These are phyloP conservation scores for Colletotrichum australisinense DNA, from an alignment of 2,329 filamentous ascomycete genomes.

Conservation along the genomic window DNA sequence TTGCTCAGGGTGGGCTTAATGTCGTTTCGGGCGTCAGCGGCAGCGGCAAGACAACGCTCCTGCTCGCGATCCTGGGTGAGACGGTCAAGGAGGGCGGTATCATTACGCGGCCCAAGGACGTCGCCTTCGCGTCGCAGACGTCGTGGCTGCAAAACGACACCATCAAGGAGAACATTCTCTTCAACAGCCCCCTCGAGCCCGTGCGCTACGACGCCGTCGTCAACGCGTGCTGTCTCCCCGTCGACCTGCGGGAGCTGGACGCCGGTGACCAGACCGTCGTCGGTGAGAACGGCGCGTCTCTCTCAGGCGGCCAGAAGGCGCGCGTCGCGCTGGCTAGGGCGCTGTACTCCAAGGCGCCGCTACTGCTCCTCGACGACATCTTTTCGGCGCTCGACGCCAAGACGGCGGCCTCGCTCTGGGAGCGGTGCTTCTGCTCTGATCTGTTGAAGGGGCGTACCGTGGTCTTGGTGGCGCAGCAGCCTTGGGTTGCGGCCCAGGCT, in stretches of 20 bases:
- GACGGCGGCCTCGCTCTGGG: constrained; percentile 66
- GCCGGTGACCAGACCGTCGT: constrained; percentile 63
- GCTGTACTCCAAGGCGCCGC: constrained; percentile 65
- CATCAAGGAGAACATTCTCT: constrained; percentile 66
- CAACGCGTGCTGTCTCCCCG: constrained; percentile 63
- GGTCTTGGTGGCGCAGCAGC: constrained; percentile 68
- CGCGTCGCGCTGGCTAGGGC: constrained; percentile 67
- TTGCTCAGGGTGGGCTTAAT: constrained; percentile 65
- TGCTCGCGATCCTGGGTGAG: constrained; percentile 66
- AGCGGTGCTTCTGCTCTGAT: constrained; percentile 67
- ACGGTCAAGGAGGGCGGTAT: constrained; percentile 60
- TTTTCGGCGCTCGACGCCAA: constrained; percentile 70
- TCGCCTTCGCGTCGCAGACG: constrained; percentile 68
- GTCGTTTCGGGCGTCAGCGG: constrained; percentile 66
- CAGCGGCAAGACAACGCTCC: constrained; percentile 67
- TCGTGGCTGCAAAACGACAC: constrained; percentile 69
- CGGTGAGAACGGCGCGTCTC: constrained; percentile 65
- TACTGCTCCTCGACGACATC: constrained; percentile 69
- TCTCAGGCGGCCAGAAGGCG: constrained; percentile 68
- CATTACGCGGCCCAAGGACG: constrained; percentile 61
- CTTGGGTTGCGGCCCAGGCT: constrained; percentile 63
- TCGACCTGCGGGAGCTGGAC: constrained; percentile 63
- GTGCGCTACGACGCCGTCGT: constrained; percentile 66
- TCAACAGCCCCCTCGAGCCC: constrained; percentile 62
- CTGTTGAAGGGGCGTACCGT: constrained; percentile 65